These are phyloP conservation scores for Nothomitra cinnamomea DNA, from an alignment of 2,329 filamentous ascomycete genomes.

Conservation along the genomic window DNA sequence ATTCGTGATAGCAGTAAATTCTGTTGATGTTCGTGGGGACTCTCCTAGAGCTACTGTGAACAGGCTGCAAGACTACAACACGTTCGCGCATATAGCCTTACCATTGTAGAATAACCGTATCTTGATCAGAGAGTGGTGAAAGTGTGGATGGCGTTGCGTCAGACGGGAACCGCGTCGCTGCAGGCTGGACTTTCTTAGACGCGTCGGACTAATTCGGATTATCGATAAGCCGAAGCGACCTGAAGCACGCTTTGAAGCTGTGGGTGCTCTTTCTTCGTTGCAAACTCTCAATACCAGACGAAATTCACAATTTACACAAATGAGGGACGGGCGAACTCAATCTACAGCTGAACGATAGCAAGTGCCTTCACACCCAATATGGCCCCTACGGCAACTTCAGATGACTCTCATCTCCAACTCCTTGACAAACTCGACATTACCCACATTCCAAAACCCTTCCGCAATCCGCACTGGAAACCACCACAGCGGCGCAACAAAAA, in stretches of 20 bases:
- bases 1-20: constrained; percentile 84
- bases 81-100: not conserved
- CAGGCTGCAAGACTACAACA: not conserved
- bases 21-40: constrained; percentile 94
- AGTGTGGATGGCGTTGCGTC: too few species aligned
- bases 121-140: not conserved
- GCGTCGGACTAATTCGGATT: not conserved
- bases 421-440: constrained; percentile 88
- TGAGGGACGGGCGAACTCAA: not conserved
- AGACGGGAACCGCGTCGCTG: too few species aligned
- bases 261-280: not conserved
- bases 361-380: not conserved
- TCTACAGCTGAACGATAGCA: not conserved
- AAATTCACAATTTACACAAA: not conserved
- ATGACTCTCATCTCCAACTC: constrained; percentile 69
- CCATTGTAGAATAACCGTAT: not conserved
- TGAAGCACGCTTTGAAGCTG: too few species aligned
- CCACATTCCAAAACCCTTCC: constrained; percentile 72
- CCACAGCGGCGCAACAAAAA: constrained; percentile 97
- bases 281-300: not conserved
- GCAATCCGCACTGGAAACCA: constrained; percentile 78
- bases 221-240: not conserved
- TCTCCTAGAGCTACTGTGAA: constrained; percentile 42
- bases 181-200: not conserved
- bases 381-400: constrained; percentile 40